A percentile compares a stretch with the other conserved stretches of the same genome.
These are phyloP conservation scores for Talaromyces amestolkiae DNA, from an alignment of 2,329 filamentous ascomycete species.

Conservation along the genomic window DNA sequence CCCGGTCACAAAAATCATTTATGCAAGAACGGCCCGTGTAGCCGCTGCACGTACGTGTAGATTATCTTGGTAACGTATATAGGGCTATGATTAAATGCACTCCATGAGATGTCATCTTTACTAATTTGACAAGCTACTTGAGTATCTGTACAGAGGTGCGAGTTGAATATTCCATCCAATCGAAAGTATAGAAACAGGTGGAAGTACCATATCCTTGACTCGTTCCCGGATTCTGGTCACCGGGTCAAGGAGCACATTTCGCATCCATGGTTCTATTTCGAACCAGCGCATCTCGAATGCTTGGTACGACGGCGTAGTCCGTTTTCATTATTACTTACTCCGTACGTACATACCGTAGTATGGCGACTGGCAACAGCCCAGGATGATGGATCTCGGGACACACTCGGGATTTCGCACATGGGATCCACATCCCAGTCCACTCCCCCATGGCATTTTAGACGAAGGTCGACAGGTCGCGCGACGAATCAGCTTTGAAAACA, in stretches of 20 bases:
- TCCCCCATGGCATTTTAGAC: not conserved
- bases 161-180: not conserved
- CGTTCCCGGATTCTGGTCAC: not conserved
- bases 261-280: not conserved
- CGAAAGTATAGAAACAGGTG: not conserved
- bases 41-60: conserved; percentile 16
- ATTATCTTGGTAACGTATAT: not conserved
- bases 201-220: not conserved
- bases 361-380: not conserved
- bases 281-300: not conserved
- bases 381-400: conserved; percentile 6
- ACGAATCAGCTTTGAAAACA: not conserved
- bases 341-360: not conserved
- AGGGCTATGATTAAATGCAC: not conserved
- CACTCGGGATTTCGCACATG: conserved; percentile 2
- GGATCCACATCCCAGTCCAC: conserved; percentile 8
- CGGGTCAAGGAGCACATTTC: not conserved
- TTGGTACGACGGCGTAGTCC: not conserved
- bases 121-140: not conserved
- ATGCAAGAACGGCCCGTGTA: conserved; percentile 19
- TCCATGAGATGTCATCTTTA: not conserved
- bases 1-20: conserved; percentile 1
- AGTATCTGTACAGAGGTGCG: not conserved
- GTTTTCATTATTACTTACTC: not conserved
- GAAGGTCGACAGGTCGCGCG: not conserved